Percentiles rank a stretch among this genome's conserved stretches.
These are phyloP conservation scores for Saccharomyces pastorianus DNA, from an alignment of 1,139 yeast genomes.

Conservation along the genomic window DNA sequence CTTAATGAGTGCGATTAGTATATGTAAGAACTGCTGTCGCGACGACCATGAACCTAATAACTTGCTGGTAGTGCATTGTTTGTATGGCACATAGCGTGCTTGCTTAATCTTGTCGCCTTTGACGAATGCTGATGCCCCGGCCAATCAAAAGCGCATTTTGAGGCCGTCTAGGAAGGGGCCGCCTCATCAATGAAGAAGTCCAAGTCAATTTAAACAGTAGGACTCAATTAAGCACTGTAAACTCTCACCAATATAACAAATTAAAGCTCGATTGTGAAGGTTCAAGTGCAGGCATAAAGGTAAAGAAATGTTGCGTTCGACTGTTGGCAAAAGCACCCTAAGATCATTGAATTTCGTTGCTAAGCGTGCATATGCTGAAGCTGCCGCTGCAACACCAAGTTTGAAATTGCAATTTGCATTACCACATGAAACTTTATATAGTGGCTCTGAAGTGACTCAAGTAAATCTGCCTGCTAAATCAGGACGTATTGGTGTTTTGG, in stretches of 20 bases:
- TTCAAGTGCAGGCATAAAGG: background rate
- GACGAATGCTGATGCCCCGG: background rate
- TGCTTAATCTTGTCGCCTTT: background rate
- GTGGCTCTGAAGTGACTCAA: conserved; percentile 48
- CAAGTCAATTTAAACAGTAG: no score
- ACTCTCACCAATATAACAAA: no score
- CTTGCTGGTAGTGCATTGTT: background rate
- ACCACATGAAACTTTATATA: conserved; percentile 56
- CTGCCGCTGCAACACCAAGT: conserved; percentile 54
- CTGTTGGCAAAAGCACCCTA: conserved; percentile 32
- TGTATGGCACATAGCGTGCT: no score
- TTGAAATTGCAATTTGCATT: conserved; percentile 84
- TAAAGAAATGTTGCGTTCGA: conserved; percentile 19
- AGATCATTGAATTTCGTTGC: conserved; percentile 55
- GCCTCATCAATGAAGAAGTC: background rate
- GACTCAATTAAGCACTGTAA: no score
- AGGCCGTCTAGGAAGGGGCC: background rate
- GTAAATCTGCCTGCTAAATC: conserved; percentile 94
- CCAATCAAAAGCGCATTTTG: background rate
- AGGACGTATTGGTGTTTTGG: conserved; percentile 95
- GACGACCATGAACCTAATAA: no score
- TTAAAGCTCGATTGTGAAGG: background rate
- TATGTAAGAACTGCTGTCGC: no score
- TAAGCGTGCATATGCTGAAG: conserved; percentile 86
- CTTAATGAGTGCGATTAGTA: no score